Evolutionary conservation across 2,329 filamentous ascomycete species (phyloP), one percentile per base, ranked within the genome.

Genomic region (Tympanopsis confertula): DNA sequence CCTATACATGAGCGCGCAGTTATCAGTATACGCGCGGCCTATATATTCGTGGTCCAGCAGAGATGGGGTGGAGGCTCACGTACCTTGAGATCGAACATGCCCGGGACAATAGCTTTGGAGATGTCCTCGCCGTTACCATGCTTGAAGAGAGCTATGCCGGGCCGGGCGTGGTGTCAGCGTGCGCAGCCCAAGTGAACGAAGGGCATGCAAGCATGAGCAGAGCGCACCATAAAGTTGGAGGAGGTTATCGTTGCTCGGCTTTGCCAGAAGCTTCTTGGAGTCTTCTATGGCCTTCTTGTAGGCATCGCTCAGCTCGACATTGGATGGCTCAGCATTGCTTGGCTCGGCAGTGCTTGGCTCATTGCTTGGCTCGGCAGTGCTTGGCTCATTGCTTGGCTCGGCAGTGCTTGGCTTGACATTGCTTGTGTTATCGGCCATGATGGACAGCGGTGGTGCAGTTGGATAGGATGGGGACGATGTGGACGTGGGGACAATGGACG

Each of bases 31-130:
- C 24, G 20, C 19, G 10, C 18, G n/a, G 15, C 20, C 20, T 19
- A 20, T 13, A 22, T 35, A 30, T 13, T n/a, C 20, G n/a, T 33
- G 39, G 29, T 30, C 38, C 19, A 35, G 20, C 36, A 14, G 40
- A 26, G n/a, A 33, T 33, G 36, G 5, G 22, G 38, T 15, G 15
- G 22, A 18, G 18, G 35, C 26, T 28, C 7, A 51, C 62, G 40
- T 60, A 77, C 78, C 68, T 78, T 78, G 42, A 86, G 52, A 58
- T 86, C 75, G 53, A 86, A 84, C 63, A 77, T 71, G 62, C 81
- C 77, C 20, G 79, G 79, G 45, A 62, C 57, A 39, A 69, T 46
- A 48, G 79, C 78, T 45, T 55, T 58, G 45, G 53, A 44, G 51
- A 78, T 63, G 53, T 79, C 69, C 54, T 78, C 74, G 50, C 63